phyloP scores from a whole-genome alignment of 371 early-diverging fungal species.

The Cokeromyces recurvatus region DNA sequence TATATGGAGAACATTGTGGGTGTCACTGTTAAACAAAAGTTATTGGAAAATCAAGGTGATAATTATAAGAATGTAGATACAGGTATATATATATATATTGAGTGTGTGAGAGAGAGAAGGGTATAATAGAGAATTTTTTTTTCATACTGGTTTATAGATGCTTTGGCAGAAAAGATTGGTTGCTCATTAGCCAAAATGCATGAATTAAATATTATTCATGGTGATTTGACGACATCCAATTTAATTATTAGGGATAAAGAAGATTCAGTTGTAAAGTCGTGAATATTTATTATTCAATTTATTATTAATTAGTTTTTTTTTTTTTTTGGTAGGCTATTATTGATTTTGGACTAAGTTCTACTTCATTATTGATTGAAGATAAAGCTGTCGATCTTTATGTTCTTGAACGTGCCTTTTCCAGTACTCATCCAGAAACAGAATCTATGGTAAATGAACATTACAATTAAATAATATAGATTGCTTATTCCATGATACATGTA shows the following conservation, averaged over 20 bases:
- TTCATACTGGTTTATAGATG: too few species aligned
- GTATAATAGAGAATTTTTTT: too few species aligned
- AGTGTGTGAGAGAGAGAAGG: too few species aligned
- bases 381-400: constrained; percentile 99
- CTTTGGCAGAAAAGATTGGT: constrained; percentile 62
- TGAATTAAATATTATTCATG: constrained; percentile 86
- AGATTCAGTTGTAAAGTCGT: constrained; percentile 41
- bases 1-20: constrained; percentile 87
- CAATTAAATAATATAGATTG: background rate
- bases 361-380: constrained; percentile 89
- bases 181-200: constrained; percentile 81
- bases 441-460: constrained; percentile 49
- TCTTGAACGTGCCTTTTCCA: constrained; percentile 90
- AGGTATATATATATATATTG: too few species aligned
- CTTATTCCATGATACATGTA: constrained; percentile 21
- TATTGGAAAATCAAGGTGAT: constrained; percentile 38
- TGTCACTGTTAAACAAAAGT: constrained; percentile 66
- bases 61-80: constrained; percentile 31
- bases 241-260: constrained; percentile 68
- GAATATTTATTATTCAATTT: too few species aligned
- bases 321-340: constrained; percentile 60
- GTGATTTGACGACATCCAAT: constrained; percentile 98
- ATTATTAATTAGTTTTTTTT: constrained; percentile 1
- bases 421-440: constrained; percentile 86
- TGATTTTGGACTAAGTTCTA: constrained; percentile 97